phyloP scores from a whole-genome alignment of 140 eudicot genomes.

The Ambrosia hybrid region DNA sequence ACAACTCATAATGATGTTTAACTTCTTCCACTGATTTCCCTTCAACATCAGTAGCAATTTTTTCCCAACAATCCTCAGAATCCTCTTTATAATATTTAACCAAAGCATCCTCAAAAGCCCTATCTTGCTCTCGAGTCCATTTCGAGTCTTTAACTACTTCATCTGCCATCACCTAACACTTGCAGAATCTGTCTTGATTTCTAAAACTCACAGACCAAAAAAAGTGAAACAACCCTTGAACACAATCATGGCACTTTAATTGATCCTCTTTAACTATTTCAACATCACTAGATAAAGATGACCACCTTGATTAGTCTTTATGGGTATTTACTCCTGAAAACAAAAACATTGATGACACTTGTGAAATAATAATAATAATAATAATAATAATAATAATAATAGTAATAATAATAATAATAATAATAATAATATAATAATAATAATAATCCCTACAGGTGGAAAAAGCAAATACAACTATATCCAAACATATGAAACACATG shows the following conservation, averaged over 20 bases:
- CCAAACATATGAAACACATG: constrained; percentile 24
- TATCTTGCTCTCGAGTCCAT: constrained; percentile 85
- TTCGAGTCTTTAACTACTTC: constrained; percentile 28
- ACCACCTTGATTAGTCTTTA: constrained; percentile 16
- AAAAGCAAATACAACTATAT: not conserved
- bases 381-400: too few species aligned
- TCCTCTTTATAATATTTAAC: constrained; percentile 53
- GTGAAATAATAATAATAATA: constrained; percentile 2
- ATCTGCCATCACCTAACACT: constrained; percentile 34
- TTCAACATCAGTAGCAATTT: constrained; percentile 44
- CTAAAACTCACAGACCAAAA: not conserved
- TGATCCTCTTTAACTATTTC: constrained; percentile 10
- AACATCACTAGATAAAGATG: constrained; percentile 4
- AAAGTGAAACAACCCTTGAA: too few species aligned
- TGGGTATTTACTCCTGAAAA: not conserved
- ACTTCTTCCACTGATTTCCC: constrained; percentile 57
- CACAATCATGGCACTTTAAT: too few species aligned
- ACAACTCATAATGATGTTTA: constrained; percentile 53
- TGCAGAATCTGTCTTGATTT: constrained; percentile 2
- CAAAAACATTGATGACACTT: constrained; percentile 24
- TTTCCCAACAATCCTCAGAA: constrained; percentile 59
- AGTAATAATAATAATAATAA: too few species aligned
- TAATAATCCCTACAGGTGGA: constrained; percentile 30
- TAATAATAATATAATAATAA: too few species aligned
- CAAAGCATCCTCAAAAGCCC: constrained; percentile 73